Conservation (phyloP, 208 protist genomes). For the Leishmania turanica region DNA sequence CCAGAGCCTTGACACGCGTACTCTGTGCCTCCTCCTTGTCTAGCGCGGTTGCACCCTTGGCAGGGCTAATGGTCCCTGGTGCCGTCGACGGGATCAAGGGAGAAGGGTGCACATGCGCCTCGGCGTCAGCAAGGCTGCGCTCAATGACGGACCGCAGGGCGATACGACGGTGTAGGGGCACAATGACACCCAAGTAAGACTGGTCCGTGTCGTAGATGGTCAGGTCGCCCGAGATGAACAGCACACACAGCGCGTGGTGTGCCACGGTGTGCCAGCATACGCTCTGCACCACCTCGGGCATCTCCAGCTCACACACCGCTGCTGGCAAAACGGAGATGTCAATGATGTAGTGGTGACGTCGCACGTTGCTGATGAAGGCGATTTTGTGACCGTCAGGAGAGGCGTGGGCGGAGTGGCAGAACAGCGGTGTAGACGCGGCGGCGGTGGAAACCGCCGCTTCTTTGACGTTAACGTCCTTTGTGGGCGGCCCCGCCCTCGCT, state of each 20-base stretch:
- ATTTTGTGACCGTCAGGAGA: slow-evolving; percentile 56
- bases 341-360: slow-evolving; percentile 63
- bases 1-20: background rate
- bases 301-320: slow-evolving; percentile 61
- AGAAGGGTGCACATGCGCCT: background rate
- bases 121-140: slow-evolving; percentile 22
- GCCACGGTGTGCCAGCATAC: slow-evolving; percentile 65
- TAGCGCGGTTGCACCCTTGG: background rate
- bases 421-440: background rate
- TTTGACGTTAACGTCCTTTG: background rate
- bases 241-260: slow-evolving; percentile 44
- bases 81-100: background rate
- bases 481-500: background rate
- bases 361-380: slow-evolving; percentile 58
- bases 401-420: slow-evolving; percentile 57
- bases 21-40: background rate
- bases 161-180: slow-evolving; percentile 34
- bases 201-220: slow-evolving; percentile 43
- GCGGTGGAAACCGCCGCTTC: background rate
- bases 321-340: slow-evolving; percentile 41
- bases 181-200: slow-evolving; percentile 38
- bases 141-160: slow-evolving; percentile 20
- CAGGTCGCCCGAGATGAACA: slow-evolving; percentile 51
- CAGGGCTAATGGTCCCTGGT: background rate
- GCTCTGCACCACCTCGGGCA: slow-evolving; percentile 51